Percentiles rank a stretch among this genome's conserved stretches.
Conservation (phyloP, 768 basidiomycete genomes). For the Mycena olivaceomarginata region DNA sequence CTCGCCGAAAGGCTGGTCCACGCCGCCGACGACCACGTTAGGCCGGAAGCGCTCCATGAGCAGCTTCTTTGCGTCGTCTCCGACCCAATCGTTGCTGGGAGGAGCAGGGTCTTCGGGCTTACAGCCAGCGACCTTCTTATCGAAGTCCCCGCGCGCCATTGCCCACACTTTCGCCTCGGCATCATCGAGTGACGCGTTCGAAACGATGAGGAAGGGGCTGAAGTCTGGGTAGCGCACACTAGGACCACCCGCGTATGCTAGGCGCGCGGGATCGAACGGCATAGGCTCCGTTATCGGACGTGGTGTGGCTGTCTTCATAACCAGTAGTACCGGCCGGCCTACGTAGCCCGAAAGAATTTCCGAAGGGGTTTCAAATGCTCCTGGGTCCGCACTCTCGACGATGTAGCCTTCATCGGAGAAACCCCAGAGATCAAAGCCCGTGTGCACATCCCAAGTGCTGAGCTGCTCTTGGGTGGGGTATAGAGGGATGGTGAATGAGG, state of each 20-base stretch:
- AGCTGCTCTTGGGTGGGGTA: slow-evolving; percentile 37
- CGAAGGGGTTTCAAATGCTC: slow-evolving; percentile 33
- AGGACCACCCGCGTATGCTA: slow-evolving; percentile 38
- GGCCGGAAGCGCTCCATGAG: slow-evolving; percentile 44
- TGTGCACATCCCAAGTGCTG: slow-evolving; percentile 36
- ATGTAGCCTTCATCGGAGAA: slow-evolving; percentile 36
- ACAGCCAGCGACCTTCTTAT: slow-evolving; percentile 31
- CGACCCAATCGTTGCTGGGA: slow-evolving; percentile 35
- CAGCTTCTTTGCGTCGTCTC: slow-evolving; percentile 32
- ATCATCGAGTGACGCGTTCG: slow-evolving; percentile 37
- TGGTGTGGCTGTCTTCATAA: slow-evolving; percentile 37
- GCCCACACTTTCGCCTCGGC: slow-evolving; percentile 42
- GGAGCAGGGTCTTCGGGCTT: slow-evolving; percentile 30
- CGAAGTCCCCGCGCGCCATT: slow-evolving; percentile 35
- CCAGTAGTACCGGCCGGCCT: slow-evolving; percentile 40
- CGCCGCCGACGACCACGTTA: slow-evolving; percentile 40
- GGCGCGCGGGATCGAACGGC: slow-evolving; percentile 31
- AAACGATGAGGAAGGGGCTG: slow-evolving; percentile 42
- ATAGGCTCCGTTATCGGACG: slow-evolving; percentile 31
- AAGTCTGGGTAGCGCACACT: slow-evolving; percentile 41
- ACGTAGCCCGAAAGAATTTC: slow-evolving; percentile 40
- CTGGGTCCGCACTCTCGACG: slow-evolving; percentile 30
- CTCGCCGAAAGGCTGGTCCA: slow-evolving; percentile 41
- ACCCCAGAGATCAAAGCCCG: slow-evolving; percentile 41
- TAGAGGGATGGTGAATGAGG: slow-evolving; percentile 39